phyloP scores from a whole-genome alignment of 176 grass and related monocot species.

The Tillandsia fasciculata region DNA sequence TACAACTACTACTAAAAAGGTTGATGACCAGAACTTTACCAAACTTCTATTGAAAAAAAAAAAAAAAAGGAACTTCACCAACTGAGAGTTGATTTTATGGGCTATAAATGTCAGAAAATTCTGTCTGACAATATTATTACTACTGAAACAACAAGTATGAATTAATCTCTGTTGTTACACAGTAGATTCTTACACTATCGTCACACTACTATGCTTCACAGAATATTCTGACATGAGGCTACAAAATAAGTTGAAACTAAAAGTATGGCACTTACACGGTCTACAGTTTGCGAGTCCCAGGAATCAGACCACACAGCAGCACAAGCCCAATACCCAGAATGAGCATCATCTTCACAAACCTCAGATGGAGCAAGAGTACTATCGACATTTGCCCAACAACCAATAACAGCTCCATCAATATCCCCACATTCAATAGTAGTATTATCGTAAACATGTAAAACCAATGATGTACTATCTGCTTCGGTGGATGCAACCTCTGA shows the following conservation, averaged over 20 bases:
- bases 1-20: no score
- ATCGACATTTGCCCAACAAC: constrained; percentile 57
- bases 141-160: no score
- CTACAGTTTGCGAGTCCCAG: constrained; percentile 76
- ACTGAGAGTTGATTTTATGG: no score
- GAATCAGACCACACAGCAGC: constrained; percentile 83
- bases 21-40: no score
- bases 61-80: no score
- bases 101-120: no score
- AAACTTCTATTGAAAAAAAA: no score
- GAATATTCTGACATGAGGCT: neutral
- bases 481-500: constrained; percentile 41
- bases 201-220: no score
- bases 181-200: no score
- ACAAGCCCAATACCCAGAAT: constrained; percentile 73
- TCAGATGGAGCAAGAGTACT: constrained; percentile 33
- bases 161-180: no score
- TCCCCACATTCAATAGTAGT: constrained; percentile 63
- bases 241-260: constrained; percentile 23
- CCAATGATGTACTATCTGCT: constrained; percentile 44
- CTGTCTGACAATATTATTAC: no score
- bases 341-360: constrained; percentile 32
- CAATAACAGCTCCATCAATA: constrained; percentile 79
- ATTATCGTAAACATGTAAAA: constrained; percentile 30
- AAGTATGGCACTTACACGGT: constrained; percentile 66